Percentiles rank a stretch among this genome's conserved stretches.
Conservation (phyloP, 2,329 filamentous ascomycete species). For the Aspergillus cejpii region DNA sequence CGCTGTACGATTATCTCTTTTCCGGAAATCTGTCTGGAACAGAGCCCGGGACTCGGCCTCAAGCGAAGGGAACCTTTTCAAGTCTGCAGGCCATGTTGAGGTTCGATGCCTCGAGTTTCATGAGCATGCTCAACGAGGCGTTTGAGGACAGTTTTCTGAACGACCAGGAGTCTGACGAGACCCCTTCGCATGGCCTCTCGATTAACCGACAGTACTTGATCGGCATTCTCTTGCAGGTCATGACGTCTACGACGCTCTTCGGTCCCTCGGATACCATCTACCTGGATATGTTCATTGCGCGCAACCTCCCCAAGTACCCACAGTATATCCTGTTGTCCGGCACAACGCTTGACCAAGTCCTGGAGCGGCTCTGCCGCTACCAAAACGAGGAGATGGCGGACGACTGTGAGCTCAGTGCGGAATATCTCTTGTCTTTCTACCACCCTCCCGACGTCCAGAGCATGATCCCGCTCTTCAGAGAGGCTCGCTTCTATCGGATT, state of each 20-base stretch:
- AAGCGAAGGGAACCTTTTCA: conserved; percentile 69
- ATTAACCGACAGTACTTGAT: conserved; percentile 90
- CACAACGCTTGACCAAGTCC: conserved; percentile 71
- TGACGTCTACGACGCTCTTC: conserved; percentile 65
- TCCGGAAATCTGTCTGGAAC: conserved; percentile 55
- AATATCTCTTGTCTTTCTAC: conserved; percentile 90
- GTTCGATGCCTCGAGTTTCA: conserved; percentile 84
- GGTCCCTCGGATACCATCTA: conserved; percentile 78
- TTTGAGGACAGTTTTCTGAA: conserved; percentile 95
- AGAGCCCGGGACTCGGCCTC: conserved; percentile 27
- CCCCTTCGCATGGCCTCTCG: conserved; percentile 50
- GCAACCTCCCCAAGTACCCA: conserved; percentile 92
- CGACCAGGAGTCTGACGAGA: conserved; percentile 60
- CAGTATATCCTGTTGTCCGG: conserved; percentile 90
- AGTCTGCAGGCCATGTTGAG: conserved; percentile 77
- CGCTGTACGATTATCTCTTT: conserved; percentile 90
- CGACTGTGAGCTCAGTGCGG: conserved; percentile 92
- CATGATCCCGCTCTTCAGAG: conserved; percentile 69
- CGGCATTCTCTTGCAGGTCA: conserved; percentile 83
- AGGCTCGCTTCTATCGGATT: conserved; percentile 82
- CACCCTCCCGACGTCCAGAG: conserved; percentile 74
- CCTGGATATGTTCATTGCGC: conserved; percentile 95
- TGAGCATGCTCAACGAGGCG: conserved; percentile 93
- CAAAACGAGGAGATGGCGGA: conserved; percentile 74
- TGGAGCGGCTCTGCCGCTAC: conserved; percentile 77